Evolutionary conservation across 2,329 filamentous ascomycete species (phyloP), one percentile per base, ranked within the genome.

Genomic region (Zymoseptoria tritici): DNA sequence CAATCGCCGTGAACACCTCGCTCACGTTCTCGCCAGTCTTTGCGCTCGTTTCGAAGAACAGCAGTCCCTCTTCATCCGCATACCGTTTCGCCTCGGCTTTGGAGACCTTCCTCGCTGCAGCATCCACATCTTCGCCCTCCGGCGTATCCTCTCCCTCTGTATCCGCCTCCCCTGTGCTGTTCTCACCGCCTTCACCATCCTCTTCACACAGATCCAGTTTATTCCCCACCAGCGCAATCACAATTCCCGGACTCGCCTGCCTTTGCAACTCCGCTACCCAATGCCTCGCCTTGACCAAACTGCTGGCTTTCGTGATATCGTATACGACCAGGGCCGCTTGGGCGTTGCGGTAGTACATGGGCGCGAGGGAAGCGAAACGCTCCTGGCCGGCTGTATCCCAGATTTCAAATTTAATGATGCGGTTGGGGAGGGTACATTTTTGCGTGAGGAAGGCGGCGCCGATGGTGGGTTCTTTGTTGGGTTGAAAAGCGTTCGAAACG

Each of bases 341-440:
- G 56, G 94, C 94, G 75, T 99, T 97, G 77, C 93, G 91, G 81
- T 97, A 97, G 83, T 99, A 99, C 94, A 97, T 97, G 70, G 93
- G 94, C 56, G 94, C 94, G 62, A 97, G 85, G 56, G 90, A 95
- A 69, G 93, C 93, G 74, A 97, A 99, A 65, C 93, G 90, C 80
- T 99, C 93, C 78, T 99, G 93, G 73, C 93, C 93, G 51, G 94
- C 93, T 16, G 93, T 97, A 80, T 99, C 93, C 93, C 93, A 99
- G 72, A 99, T 97, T 66, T 81, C 79, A 66, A 81, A 81, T 66
- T 84, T 80, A 72, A 81, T 80, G 60, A 91, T 97, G 74, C 93
- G 85, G 70, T 87, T 91, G 36, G 93, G 93, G 50, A 97, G 88
- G 72, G 91, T 94, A 81, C 93, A 97, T 85, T 97, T 99, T 79